Evolutionary conservation across 2,329 filamentous ascomycete species (phyloP), one percentile per base, ranked within the genome.

Genomic region (Sporothrix sp.): DNA sequence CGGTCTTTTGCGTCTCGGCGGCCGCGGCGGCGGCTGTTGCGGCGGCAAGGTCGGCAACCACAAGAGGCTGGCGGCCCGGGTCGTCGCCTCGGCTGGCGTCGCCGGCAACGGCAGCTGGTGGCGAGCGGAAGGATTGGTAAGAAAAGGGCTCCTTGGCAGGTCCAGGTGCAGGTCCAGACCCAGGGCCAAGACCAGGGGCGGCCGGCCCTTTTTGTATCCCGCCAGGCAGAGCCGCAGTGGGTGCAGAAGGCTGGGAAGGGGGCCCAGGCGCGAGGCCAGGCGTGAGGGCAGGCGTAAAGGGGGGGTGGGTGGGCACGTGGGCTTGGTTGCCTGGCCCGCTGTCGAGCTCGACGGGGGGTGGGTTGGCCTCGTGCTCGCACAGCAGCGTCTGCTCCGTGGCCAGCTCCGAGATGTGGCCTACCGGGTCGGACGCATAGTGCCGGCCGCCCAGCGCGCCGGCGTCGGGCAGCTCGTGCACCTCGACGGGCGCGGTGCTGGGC

Each of bases 351-450:
- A 73, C 65, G 0, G 71, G 68, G 0, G 68, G 60, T 0, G 72
- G 72, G 36, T 73, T 62, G 11, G 59, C 61, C 54, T 76, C 72
- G 6, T 69, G 64, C 1, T 60, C 59, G 7, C 72, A 68, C 7
- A 55, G 56, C 0, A 63, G 65, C 1, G 72, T 74, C 20, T 66
- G 58, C 16, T 69, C 66, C 9, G 70, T 74, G 5, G 70, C 59
- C 63, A 77, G 70, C 59, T 76, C 73, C 3, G 72, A 68, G 20
- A 76, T 61, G 14, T 68, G 36, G 1, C 72, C 72, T 2, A 74
- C 64, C 0, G 73, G 71, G 32, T 71, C 62, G 13, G 62, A 66
- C 3, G 52, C 36, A 7, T 60, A 58, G 13, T 57, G 52, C 8
- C 44, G 36, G 10, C 54, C 52, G 30, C 53, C 53, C 14, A 57